phyloP scores from a whole-genome alignment of 2,329 filamentous ascomycete species.

The Hymenoscyphus fraxineus region DNA sequence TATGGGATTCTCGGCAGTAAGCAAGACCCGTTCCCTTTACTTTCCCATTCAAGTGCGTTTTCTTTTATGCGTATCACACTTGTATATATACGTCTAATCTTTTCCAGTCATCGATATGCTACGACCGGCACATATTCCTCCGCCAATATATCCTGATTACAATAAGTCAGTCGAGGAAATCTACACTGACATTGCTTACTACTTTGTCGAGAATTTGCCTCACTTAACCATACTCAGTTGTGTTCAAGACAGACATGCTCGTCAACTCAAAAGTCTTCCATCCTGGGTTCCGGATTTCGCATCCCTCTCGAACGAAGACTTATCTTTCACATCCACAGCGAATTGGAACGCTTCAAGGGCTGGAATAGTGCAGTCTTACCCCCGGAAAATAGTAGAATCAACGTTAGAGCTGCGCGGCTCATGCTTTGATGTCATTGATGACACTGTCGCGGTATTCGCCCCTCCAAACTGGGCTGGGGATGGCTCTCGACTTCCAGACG shows the following conservation, averaged over 20 bases:
- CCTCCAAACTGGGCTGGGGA: slow-evolving; percentile 10
- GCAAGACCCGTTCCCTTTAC: neutral
- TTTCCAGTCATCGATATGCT: slow-evolving; percentile 11
- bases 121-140: slow-evolving; percentile 7
- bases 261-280: slow-evolving; percentile 13
- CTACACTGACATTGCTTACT: slow-evolving; percentile 12
- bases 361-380: slow-evolving; percentile 6
- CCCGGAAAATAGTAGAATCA: neutral
- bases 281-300: slow-evolving; percentile 19
- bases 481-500: slow-evolving; percentile 9
- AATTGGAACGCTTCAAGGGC: slow-evolving; percentile 14
- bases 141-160: slow-evolving; percentile 15
- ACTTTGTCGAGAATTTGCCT: slow-evolving; percentile 11
- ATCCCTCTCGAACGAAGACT: slow-evolving; percentile 10
- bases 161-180: slow-evolving; percentile 14
- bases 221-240: slow-evolving; percentile 13
- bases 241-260: slow-evolving; percentile 12
- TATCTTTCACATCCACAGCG: slow-evolving; percentile 8
- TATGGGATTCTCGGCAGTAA: slow-evolving; percentile 10
- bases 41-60: neutral
- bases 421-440: slow-evolving; percentile 12
- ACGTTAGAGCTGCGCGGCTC: slow-evolving; percentile 6
- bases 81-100: neutral
- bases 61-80: neutral
- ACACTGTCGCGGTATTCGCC: slow-evolving; percentile 10